phyloP scores from a whole-genome alignment of 768 basidiomycete genomes.

The Kwoniella mangroviensis region DNA sequence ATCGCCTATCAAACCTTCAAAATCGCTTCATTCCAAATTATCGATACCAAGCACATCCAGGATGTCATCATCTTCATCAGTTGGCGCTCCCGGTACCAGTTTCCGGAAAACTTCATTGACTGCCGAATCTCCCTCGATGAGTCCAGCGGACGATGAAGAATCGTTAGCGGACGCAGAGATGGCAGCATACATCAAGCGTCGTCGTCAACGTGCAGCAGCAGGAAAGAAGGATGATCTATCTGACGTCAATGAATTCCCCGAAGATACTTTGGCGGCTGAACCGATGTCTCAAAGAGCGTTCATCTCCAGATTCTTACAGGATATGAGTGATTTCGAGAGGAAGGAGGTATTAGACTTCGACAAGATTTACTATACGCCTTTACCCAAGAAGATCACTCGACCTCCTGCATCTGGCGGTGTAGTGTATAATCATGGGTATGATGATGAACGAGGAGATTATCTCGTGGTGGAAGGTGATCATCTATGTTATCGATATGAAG shows the following conservation, averaged over 20 bases:
- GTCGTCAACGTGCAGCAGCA: slow-evolving; percentile 80
- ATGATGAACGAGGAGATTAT: slow-evolving; percentile 98
- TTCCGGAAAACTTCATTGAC: slow-evolving; percentile 31
- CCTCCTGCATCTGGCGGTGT: slow-evolving; percentile 30
- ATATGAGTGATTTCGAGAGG: slow-evolving; percentile 83
- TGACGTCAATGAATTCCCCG: slow-evolving; percentile 87
- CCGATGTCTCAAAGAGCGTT: slow-evolving; percentile 68
- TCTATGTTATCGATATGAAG: slow-evolving; percentile 94
- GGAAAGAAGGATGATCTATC: slow-evolving; percentile 86
- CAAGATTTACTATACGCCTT: slow-evolving; percentile 69
- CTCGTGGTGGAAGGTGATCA: slow-evolving; percentile 87
- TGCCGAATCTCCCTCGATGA: slow-evolving; percentile 34
- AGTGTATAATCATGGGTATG: slow-evolving; percentile 87
- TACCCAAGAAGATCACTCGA: slow-evolving; percentile 25
- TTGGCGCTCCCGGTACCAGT: slow-evolving; percentile 41
- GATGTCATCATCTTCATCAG: slow-evolving; percentile 47
- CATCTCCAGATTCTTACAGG: slow-evolving; percentile 61
- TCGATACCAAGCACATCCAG: slow-evolving; percentile 32
- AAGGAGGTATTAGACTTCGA: slow-evolving; percentile 89
- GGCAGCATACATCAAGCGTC: slow-evolving; percentile 87
- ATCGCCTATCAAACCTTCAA: slow-evolving; percentile 43
- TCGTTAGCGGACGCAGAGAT: slow-evolving; percentile 91
- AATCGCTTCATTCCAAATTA: slow-evolving; percentile 52
- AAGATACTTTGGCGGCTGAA: slow-evolving; percentile 74
- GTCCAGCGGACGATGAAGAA: slow-evolving; percentile 54